A percentile compares a stretch with the other conserved stretches of the same genome.
Conservation (phyloP, 179 eudicot species). For the Amaranthus tricolor region DNA sequence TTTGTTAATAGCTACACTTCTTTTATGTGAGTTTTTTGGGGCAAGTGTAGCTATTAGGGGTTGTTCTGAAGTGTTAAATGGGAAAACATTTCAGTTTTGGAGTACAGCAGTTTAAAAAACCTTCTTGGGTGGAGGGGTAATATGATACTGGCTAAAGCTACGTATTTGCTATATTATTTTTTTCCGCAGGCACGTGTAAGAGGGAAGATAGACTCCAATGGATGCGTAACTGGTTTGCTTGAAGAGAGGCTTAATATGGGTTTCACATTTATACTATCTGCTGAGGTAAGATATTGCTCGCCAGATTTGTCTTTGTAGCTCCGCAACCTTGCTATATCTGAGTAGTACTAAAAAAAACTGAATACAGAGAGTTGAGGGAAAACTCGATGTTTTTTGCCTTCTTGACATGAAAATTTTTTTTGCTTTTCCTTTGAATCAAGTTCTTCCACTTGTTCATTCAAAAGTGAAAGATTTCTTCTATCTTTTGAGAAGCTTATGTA, state of each 20-base stretch:
- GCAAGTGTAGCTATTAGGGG: too few species aligned
- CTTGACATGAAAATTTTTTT: background rate
- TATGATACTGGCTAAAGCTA: too few species aligned
- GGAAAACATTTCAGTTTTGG: too few species aligned
- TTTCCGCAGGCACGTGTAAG: constrained; percentile 71
- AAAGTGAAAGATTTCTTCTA: background rate
- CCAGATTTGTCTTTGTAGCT: background rate
- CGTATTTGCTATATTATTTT: background rate
- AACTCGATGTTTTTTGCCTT: background rate
- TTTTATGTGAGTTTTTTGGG: too few species aligned
- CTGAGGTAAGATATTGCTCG: constrained; percentile 59
- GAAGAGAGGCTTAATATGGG: constrained; percentile 90
- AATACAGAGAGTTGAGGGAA: too few species aligned
- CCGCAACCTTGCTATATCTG: constrained; percentile 2
- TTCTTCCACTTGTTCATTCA: background rate
- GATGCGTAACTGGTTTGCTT: constrained; percentile 66
- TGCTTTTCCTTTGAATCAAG: background rate
- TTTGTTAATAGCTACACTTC: too few species aligned
- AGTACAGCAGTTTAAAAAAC: too few species aligned
- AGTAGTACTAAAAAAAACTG: background rate
- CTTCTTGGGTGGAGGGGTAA: too few species aligned
- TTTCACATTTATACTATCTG: constrained; percentile 84
- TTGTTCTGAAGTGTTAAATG: too few species aligned
- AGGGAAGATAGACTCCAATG: constrained; percentile 93
- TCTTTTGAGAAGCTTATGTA: too few species aligned